These are phyloP conservation scores for Aegilops sharonensis DNA, from an alignment of 176 grass and related monocot species.

Conservation along the genomic window DNA sequence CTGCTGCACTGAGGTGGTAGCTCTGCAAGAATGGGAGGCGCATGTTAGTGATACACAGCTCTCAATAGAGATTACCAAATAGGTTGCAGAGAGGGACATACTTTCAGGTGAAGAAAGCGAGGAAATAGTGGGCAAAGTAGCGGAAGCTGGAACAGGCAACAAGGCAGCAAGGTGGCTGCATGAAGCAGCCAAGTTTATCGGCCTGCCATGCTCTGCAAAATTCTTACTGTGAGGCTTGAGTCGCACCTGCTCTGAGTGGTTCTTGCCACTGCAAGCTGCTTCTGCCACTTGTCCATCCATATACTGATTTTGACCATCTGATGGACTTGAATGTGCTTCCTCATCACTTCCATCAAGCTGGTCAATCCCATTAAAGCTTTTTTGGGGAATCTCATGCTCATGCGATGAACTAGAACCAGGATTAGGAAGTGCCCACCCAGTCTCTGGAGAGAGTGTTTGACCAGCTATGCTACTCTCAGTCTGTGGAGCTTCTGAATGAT, in stretches of 20 bases:
- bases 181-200: conserved; percentile 41
- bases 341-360: conserved; percentile 16
- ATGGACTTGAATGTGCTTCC: conserved; percentile 10
- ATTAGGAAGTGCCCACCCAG: conserved; percentile 4
- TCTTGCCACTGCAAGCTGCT: conserved; percentile 27
- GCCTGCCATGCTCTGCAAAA: conserved; percentile 12
- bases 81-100: conserved; percentile 2
- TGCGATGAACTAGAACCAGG: conserved; percentile 29
- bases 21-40: conserved; percentile 22
- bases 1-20: conserved; percentile 13
- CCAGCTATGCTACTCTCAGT: neutral
- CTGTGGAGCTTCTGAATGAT: conserved; percentile 25
- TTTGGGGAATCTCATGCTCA: conserved; percentile 30
- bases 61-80: conserved; percentile 3
- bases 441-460: conserved; percentile 29
- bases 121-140: neutral
- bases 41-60: conserved; percentile 14
- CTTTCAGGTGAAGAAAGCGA: conserved; percentile 20
- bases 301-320: conserved; percentile 29
- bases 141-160: conserved; percentile 1
- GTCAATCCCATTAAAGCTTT: conserved; percentile 9
- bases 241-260: neutral
- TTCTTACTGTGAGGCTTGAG: conserved; percentile 12
- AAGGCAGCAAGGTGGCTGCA: conserved; percentile 25
- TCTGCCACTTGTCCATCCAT: conserved; percentile 3